These are phyloP conservation scores for Boletus rufocinnamomeus DNA, from an alignment of 768 basidiomycete genomes.

Conservation along the genomic window DNA sequence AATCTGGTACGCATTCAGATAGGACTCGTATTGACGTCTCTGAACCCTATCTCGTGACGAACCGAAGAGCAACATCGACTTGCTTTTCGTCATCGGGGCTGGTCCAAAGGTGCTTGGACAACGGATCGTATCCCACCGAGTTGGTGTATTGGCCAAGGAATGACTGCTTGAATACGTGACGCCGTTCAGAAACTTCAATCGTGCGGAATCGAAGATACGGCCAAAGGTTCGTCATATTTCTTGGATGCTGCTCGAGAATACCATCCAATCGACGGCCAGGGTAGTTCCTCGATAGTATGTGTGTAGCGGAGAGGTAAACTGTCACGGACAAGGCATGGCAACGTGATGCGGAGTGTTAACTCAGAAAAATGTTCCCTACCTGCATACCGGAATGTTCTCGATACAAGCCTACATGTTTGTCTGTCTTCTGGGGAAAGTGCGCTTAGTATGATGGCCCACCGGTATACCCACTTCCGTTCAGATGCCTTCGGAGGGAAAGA, in stretches of 20 bases:
- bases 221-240: constrained; percentile 65
- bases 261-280: constrained; percentile 49
- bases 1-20: constrained; percentile 47
- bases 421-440: constrained; percentile 48
- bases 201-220: constrained; percentile 62
- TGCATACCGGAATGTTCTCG: constrained; percentile 63
- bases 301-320: constrained; percentile 66
- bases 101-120: constrained; percentile 55
- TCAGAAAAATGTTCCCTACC: constrained; percentile 37
- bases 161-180: constrained; percentile 44
- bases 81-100: constrained; percentile 63
- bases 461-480: constrained; percentile 55
- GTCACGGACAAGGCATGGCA: not conserved
- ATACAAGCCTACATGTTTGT: constrained; percentile 50
- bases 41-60: constrained; percentile 15
- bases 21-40: not conserved
- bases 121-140: constrained; percentile 35
- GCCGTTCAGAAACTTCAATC: constrained; percentile 42
- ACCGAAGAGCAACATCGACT: constrained; percentile 59
- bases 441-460: constrained; percentile 56
- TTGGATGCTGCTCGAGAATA: constrained; percentile 41
- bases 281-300: constrained; percentile 49
- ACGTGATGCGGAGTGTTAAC: constrained; percentile 4
- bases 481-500: constrained; percentile 58
- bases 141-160: constrained; percentile 46